Evolutionary conservation across 2,329 filamentous ascomycete genomes (phyloP).

Genomic region (Alternaria infectoria): DNA sequence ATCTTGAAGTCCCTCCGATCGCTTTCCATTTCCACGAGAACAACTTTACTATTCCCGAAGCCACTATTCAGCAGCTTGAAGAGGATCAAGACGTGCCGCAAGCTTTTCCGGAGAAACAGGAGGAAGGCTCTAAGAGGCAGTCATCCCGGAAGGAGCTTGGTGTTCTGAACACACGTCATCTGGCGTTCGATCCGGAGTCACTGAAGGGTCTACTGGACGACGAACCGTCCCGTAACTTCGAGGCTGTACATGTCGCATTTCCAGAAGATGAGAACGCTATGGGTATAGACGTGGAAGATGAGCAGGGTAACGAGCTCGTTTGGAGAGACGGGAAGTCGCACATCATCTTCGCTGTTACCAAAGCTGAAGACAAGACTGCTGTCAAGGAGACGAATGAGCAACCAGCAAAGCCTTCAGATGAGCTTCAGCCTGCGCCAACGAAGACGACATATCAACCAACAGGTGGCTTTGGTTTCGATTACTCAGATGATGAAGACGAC

Average conservation of each 20-base stretch:
- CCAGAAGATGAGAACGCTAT: neutral
- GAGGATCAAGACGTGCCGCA: neutral
- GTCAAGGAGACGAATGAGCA: neutral
- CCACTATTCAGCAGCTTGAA: neutral
- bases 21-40: neutral
- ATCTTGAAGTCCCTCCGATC: neutral
- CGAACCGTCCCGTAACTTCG: neutral
- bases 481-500: neutral
- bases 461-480: neutral
- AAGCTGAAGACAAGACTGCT: neutral
- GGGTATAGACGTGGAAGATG: neutral
- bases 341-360: neutral
- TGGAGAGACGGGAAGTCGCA: neutral
- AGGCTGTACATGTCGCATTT: neutral
- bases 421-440: neutral
- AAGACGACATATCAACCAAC: neutral
- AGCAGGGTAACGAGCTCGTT: neutral
- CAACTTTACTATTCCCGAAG: neutral
- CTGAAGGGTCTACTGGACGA: neutral
- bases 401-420: neutral
- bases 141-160: neutral
- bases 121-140: neutral
- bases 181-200: neutral
- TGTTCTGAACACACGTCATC: neutral
- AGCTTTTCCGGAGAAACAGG: neutral